phyloP scores from a whole-genome alignment of 176 grass and related monocot species.

The Juncus inflexus region DNA sequence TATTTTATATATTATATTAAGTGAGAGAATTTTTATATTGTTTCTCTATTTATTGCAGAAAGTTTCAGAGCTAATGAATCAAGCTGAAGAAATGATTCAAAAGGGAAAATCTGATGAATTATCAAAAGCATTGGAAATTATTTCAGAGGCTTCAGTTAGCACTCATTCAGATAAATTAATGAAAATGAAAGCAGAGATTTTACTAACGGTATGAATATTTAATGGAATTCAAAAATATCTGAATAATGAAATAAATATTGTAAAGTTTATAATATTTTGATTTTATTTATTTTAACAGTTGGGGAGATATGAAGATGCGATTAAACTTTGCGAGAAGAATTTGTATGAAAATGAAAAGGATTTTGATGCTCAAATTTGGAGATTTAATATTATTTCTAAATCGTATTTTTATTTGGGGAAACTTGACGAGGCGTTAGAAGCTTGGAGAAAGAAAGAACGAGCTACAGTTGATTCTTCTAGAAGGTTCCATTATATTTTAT shows the following conservation, averaged over 20 bases:
- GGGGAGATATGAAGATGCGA: conserved; percentile 62
- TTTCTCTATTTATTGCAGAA: conserved; percentile 48
- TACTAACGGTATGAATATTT: conserved; percentile 54
- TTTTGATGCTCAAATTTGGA: conserved; percentile 47
- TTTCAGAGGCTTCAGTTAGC: conserved; percentile 63
- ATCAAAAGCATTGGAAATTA: conserved; percentile 52
- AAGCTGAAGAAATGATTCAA: conserved; percentile 47
- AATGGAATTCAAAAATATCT: not conserved
- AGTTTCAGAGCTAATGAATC: conserved; percentile 49
- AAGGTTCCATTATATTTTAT: conserved; percentile 7
- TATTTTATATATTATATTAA: not conserved
- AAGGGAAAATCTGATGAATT: conserved; percentile 48
- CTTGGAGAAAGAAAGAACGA: conserved; percentile 48
- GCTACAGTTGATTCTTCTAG: conserved; percentile 19
- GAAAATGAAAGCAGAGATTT: conserved; percentile 83
- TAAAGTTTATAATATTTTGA: not conserved
- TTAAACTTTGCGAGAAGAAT: conserved; percentile 58
- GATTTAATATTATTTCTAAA: conserved; percentile 57
- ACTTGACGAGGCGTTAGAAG: conserved; percentile 57
- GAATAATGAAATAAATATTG: not conserved
- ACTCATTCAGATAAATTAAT: conserved; percentile 71
- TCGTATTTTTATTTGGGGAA: conserved; percentile 79
- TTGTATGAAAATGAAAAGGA: conserved; percentile 48
- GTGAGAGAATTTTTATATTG: not conserved
- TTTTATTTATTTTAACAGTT: conserved; percentile 46